These are phyloP conservation scores for Sporothrix variecibatus DNA, from an alignment of 2,329 filamentous ascomycete genomes.

Conservation along the genomic window DNA sequence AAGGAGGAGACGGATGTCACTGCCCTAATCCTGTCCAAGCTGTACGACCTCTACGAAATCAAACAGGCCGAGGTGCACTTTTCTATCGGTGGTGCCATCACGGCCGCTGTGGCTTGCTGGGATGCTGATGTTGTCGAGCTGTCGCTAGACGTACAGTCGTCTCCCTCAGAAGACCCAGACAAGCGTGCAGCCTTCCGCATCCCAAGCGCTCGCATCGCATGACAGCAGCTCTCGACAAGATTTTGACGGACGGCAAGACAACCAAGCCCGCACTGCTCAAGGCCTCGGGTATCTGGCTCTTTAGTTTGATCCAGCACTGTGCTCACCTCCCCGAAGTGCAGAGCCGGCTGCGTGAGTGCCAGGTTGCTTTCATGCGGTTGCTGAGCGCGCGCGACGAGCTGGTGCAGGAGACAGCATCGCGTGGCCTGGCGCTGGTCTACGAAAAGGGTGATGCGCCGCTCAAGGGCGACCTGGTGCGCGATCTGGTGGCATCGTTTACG, in stretches of 20 bases:
- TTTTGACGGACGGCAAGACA: constrained; percentile 74
- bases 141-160: constrained; percentile 64
- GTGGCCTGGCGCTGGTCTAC: constrained; percentile 89
- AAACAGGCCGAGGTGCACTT: constrained; percentile 88
- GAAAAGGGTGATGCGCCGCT: constrained; percentile 82
- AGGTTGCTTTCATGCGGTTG: constrained; percentile 84
- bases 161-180: constrained; percentile 43
- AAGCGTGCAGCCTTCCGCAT: constrained; percentile 37
- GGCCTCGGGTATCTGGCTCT: constrained; percentile 91
- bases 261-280: constrained; percentile 89
- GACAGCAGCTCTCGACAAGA: constrained; percentile 64
- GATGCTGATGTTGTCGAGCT: constrained; percentile 76
- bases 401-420: constrained; percentile 91
- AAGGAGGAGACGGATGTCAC: constrained; percentile 41
- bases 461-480: constrained; percentile 80
- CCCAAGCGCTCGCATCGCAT: constrained; percentile 47
- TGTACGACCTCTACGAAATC: constrained; percentile 80
- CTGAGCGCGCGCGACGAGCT: constrained; percentile 88
- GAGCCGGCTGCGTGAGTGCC: constrained; percentile 71
- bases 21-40: constrained; percentile 61
- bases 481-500: constrained; percentile 87
- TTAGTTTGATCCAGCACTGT: constrained; percentile 88
- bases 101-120: constrained; percentile 78
- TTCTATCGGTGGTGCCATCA: constrained; percentile 83
- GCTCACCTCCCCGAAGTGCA: constrained; percentile 77